Percentiles rank a stretch among this genome's conserved stretches.
Conservation (phyloP, 305 asterid genomes). For the Petunia hybrid region DNA sequence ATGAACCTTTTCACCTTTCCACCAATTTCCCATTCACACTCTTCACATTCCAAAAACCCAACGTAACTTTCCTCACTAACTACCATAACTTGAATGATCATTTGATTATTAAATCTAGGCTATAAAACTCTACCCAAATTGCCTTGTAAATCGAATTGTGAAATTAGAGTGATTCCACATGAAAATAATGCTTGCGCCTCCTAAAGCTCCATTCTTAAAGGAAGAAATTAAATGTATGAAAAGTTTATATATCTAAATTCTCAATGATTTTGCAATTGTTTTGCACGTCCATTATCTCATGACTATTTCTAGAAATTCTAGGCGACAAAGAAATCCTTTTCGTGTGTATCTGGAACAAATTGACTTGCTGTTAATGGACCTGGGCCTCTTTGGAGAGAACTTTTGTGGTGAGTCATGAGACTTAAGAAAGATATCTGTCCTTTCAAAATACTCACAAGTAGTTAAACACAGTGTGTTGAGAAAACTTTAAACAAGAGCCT, state of each 20-base stretch:
- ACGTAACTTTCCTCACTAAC: too few relatives aligned
- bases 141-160: too few relatives aligned
- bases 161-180: neutral
- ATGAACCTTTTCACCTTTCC: too few relatives aligned
- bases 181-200: neutral
- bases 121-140: too few relatives aligned
- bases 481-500: constrained; percentile 15
- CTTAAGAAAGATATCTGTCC: constrained; percentile 4
- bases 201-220: neutral
- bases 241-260: neutral
- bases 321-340: neutral
- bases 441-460: constrained; percentile 22
- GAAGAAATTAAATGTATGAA: neutral
- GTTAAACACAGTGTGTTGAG: neutral
- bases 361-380: constrained; percentile 26
- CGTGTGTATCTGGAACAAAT: neutral
- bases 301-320: neutral
- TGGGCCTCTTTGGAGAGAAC: constrained; percentile 7
- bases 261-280: neutral
- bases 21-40: too few relatives aligned
- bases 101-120: too few relatives aligned
- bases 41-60: too few relatives aligned
- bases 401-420: constrained; percentile 20
- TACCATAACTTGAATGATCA: too few relatives aligned
- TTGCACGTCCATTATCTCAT: neutral